Base-by-base conservation (phyloP, 805 yeast species). In the Torulaspora franciscae region DNA sequence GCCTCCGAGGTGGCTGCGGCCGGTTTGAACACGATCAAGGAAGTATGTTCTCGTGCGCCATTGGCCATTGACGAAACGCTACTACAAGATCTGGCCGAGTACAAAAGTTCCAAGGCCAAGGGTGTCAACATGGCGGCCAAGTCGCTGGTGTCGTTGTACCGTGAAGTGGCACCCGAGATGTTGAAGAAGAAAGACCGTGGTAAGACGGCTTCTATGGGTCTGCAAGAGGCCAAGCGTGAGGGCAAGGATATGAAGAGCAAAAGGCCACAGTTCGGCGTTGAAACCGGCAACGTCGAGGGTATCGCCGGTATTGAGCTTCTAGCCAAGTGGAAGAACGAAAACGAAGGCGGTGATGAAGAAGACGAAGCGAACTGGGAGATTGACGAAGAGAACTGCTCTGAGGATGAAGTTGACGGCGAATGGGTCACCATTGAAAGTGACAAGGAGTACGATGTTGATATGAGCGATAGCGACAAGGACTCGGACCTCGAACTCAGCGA, bases 1-100 rank as follows among this genome's bases (percentile, higher is more conserved):
- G 89, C 97, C 11, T 81, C 95, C 27, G 96, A 93, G 68, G 99
- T 90, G 43, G 97, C 97, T 4, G 89, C 97, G 42, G 98, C 98
- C 4, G 99, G 99, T 59, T 75, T 93, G 54, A 93, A 93, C 66
- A 86, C 98, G 3, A 91, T 91, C 48, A 76, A 98, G 56, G 99
- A 93, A 67, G 88, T 93, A 47, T 75, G 90, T 51, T 68, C 96
- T 1, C 82, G 99, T 73, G 95, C 95, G 8, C 97, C 99, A 11
- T 73, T 91, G 52, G 96, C 98, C 22, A 89, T 93, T 57, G 97
- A 89, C 42, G 82, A 85, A 43, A 79, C 90, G 1, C 70, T 93
- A 41, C 71, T 93, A 48, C 97, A 90, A 55, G 99, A 93, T 68
- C 75, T 93, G 62, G 76, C 84, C 7, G 95, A 81, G 51, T 93